These are phyloP conservation scores for Adansonia digitata DNA, from an alignment of 345 rosid species.

Conservation along the genomic window DNA sequence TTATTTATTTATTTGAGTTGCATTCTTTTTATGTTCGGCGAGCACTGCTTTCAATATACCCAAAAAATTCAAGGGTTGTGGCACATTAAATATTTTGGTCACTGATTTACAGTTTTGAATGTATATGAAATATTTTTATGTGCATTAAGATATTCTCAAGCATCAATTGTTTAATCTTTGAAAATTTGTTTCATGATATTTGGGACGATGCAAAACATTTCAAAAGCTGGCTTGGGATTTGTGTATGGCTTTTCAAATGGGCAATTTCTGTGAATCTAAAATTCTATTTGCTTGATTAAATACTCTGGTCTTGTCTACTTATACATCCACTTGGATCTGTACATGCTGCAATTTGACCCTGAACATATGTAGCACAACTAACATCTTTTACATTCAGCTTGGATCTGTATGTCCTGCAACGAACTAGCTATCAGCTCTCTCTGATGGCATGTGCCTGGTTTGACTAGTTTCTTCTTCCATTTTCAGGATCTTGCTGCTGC, in stretches of 20 bases:
- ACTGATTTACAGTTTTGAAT: no score
- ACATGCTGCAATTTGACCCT: not conserved
- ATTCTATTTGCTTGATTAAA: not conserved
- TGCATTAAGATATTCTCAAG: no score
- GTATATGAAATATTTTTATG: no score
- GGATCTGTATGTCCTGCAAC: not conserved
- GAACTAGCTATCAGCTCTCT: not conserved
- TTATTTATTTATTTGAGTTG: not conserved
- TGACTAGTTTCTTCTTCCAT: conserved; percentile 1
- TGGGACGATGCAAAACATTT: not conserved
- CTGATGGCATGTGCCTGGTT: not conserved
- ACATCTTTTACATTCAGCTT: not conserved
- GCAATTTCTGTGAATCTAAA: not conserved
- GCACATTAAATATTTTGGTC: not conserved
- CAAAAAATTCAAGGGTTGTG: not conserved
- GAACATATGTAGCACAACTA: not conserved
- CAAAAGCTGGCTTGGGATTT: not conserved
- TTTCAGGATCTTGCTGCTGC: conserved; percentile 92
- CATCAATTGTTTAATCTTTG: not conserved
- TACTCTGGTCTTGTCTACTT: not conserved
- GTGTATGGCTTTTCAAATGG: not conserved
- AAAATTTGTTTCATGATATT: not conserved
- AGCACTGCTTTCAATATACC: not conserved
- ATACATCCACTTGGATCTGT: not conserved
- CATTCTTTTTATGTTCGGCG: not conserved